phyloP scores from a whole-genome alignment of 108 stramenopile genomes.

The Skeletonema potamos region DNA sequence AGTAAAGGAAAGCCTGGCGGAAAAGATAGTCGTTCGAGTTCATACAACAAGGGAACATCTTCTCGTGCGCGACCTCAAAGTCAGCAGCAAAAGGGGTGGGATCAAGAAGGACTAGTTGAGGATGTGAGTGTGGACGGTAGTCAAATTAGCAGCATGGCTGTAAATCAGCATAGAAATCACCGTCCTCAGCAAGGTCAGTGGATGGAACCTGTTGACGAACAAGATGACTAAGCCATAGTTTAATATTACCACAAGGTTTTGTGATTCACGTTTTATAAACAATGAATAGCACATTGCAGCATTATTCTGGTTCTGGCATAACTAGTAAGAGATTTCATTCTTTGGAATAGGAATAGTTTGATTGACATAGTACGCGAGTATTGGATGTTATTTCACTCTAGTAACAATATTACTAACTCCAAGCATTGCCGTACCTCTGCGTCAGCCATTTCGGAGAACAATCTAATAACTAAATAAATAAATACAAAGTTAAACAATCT shows the following conservation, averaged over 20 bases:
- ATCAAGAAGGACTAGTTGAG: conserved; percentile 36
- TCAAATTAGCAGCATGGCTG: conserved; percentile 23
- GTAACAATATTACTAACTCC: no score
- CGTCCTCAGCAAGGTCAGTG: conserved; percentile 25
- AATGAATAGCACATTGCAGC: no score
- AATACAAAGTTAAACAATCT: no score
- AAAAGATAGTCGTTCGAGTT: background rate
- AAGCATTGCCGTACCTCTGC: no score
- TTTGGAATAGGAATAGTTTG: no score
- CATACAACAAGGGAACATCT: conserved; percentile 2
- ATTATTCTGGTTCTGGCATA: no score
- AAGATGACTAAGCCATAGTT: background rate
- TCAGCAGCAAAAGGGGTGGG: conserved; percentile 18
- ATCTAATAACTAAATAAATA: no score
- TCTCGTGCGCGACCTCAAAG: background rate
- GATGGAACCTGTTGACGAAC: conserved; percentile 49
- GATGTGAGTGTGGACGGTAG: conserved; percentile 40
- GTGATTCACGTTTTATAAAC: no score
- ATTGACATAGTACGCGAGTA: no score
- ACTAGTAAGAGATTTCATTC: no score
- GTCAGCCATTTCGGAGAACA: no score
- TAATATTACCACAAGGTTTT: background rate
- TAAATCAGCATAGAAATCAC: conserved; percentile 15
- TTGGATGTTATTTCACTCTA: no score
- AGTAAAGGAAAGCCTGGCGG: conserved; percentile 30